Percentiles rank a stretch among this genome's conserved stretches.
Conservation (phyloP, 441 rosid species). For the Gossypium davidsonii region DNA sequence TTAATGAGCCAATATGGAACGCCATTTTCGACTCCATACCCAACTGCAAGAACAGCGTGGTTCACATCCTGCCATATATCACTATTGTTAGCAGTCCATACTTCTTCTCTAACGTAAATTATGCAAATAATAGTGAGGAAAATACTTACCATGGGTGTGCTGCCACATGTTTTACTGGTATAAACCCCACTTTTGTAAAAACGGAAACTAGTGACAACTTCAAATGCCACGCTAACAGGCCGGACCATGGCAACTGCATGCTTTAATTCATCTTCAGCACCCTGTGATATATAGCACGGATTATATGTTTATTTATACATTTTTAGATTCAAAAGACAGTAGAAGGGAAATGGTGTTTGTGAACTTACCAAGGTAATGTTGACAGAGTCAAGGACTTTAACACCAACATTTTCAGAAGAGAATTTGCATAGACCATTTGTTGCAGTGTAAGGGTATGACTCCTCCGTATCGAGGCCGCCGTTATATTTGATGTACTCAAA, state of each 20-base stretch:
- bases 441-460: constrained; percentile 72
- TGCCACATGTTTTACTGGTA: constrained; percentile 63
- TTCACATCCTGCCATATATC: constrained; percentile 68
- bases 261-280: constrained; percentile 81
- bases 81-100: background rate
- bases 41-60: constrained; percentile 89
- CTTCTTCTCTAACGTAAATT: too few relatives aligned
- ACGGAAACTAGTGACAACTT: constrained; percentile 57
- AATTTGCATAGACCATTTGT: constrained; percentile 60
- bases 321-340: background rate
- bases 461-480: constrained; percentile 92
- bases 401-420: constrained; percentile 67
- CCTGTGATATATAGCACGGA: constrained; percentile 35
- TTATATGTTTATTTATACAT: background rate
- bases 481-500: constrained; percentile 82
- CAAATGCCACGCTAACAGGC: constrained; percentile 87
- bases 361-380: constrained; percentile 72
- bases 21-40: constrained; percentile 79
- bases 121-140: background rate
- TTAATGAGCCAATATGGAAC: constrained; percentile 83
- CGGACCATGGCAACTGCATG: constrained; percentile 76
- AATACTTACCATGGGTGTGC: constrained; percentile 59
- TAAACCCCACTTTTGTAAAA: constrained; percentile 78
- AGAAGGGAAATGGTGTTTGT: background rate
- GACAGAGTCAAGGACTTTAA: constrained; percentile 56